Evolutionary conservation across 805 yeast genomes (phyloP), one percentile per base, ranked within the genome.

Genomic region (Kodamaea laetipori): DNA sequence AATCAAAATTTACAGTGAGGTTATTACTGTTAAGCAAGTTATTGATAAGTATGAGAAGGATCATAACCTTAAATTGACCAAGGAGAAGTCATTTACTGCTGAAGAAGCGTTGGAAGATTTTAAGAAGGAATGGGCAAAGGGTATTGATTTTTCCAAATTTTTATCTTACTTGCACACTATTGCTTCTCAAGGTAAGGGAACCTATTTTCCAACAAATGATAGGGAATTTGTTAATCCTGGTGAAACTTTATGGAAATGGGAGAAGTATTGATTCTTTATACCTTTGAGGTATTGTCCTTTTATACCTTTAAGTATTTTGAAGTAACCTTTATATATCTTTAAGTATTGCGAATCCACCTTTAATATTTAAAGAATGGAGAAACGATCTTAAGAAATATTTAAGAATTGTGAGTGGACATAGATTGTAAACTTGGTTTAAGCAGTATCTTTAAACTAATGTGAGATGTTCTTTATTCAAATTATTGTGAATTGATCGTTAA

Each of bases 201-300:
- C 55, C 15, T 63, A 56, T 43, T 63, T 58, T 37, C 46, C 52
- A 8, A 41, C 52, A 1, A 64, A 63, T 42, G 67, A 72, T 31
- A 60, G 65, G 39, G 80, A 76, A 52, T 47, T 71, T 18, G 59
- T 76, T 44, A 76, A 76, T 54, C 79, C 80, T 3, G 58, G 57
- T 21, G 75, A 72, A 54, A 56, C 66, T 1, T 44, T 67, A 26
- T 74, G 72, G 68, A 71, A 65, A 46, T 75, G 78, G 77, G 56
- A 60, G 19, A 65, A 61, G 24, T 25, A 26, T 21, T 21, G 24
- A 21, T 21, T 6, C 24, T 21, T n/a, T n/a, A n/a, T n/a, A n/a
- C n/a, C 9, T 24, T 12, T 4, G 30, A 26, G 30, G 30, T 26
- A 26, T n/a, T n/a, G n/a, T n/a, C n/a, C n/a, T n/a, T n/a, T n/a